phyloP scores from a whole-genome alignment of 129 eudicot species.

The Smallanthus sonchifolius region DNA sequence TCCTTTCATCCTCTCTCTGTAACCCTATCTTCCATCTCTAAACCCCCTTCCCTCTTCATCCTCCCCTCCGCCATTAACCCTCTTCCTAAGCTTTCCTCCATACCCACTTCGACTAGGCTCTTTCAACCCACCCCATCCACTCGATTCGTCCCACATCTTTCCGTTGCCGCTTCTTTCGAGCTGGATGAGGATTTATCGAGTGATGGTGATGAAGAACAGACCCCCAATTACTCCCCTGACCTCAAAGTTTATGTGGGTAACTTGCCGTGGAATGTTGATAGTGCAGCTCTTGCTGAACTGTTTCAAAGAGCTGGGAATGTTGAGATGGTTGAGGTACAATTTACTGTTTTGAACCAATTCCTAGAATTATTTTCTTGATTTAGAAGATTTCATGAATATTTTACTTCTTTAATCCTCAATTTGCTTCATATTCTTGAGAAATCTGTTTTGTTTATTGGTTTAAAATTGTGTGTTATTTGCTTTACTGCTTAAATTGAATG shows the following conservation, averaged over 20 bases:
- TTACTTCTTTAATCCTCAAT: not conserved
- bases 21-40: slow-evolving; percentile 40
- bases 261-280: slow-evolving; percentile 75
- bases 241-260: slow-evolving; percentile 84
- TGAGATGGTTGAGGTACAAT: slow-evolving; percentile 92
- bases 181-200: slow-evolving; percentile 26
- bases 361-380: not conserved
- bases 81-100: slow-evolving; percentile 31
- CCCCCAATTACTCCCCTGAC: slow-evolving; percentile 64
- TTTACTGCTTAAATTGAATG: not conserved
- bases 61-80: slow-evolving; percentile 40
- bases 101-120: slow-evolving; percentile 19
- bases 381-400: too few species aligned
- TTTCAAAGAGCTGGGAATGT: slow-evolving; percentile 81
- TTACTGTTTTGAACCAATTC: not conserved
- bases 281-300: slow-evolving; percentile 77
- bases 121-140: slow-evolving; percentile 18
- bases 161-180: slow-evolving; percentile 47
- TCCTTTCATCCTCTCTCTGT: slow-evolving; percentile 51
- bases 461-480: not conserved
- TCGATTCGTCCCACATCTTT: slow-evolving; percentile 30
- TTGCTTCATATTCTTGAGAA: not conserved
- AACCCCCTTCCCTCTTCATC: slow-evolving; percentile 31
- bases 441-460: not conserved
- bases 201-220: slow-evolving; percentile 26